Evolutionary conservation across 2,329 filamentous ascomycete species (phyloP).

Genomic region (Colletotrichum sublineola): DNA sequence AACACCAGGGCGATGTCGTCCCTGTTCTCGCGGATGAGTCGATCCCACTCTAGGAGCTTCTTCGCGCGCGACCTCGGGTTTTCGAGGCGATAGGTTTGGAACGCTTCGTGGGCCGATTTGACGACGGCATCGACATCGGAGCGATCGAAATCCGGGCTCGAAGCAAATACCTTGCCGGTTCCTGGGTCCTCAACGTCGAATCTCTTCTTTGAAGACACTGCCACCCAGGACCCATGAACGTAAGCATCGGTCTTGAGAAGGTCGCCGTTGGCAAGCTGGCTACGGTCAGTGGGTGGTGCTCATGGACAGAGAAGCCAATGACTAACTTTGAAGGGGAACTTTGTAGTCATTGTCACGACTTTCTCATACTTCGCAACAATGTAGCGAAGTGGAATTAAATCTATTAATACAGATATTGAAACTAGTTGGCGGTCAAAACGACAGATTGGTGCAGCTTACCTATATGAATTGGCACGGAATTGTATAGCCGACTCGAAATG

Average conservation of each 20-base stretch:
- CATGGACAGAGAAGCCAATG: accelerated
- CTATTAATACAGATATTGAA: background rate
- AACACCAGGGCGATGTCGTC: slow-evolving; percentile 56
- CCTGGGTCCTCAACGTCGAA: slow-evolving; percentile 69
- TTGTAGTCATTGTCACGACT: background rate
- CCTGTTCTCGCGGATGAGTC: slow-evolving; percentile 51
- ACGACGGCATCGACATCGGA: slow-evolving; percentile 56
- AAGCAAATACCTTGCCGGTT: slow-evolving; percentile 62
- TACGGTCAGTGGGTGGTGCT: background rate
- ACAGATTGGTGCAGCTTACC: background rate
- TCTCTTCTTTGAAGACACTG: slow-evolving; percentile 60
- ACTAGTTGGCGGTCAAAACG: too few relatives aligned
- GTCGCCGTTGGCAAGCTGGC: slow-evolving; percentile 59
- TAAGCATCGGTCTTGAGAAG: slow-evolving; percentile 64
- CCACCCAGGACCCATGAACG: slow-evolving; percentile 61
- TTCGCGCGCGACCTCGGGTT: slow-evolving; percentile 54
- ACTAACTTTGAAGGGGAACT: slow-evolving; percentile 27
- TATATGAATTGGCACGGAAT: background rate
- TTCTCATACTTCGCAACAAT: background rate
- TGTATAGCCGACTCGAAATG: slow-evolving; percentile 1
- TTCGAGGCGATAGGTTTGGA: slow-evolving; percentile 54
- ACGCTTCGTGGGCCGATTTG: slow-evolving; percentile 52
- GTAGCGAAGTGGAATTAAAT: too few relatives aligned
- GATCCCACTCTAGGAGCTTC: slow-evolving; percentile 54
- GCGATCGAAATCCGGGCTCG: slow-evolving; percentile 60